Percentiles rank a stretch among this genome's conserved stretches.
Evolutionary conservation across 164 flowering plant genomes (phyloP).

Genomic region (Umbellularia californica): DNA sequence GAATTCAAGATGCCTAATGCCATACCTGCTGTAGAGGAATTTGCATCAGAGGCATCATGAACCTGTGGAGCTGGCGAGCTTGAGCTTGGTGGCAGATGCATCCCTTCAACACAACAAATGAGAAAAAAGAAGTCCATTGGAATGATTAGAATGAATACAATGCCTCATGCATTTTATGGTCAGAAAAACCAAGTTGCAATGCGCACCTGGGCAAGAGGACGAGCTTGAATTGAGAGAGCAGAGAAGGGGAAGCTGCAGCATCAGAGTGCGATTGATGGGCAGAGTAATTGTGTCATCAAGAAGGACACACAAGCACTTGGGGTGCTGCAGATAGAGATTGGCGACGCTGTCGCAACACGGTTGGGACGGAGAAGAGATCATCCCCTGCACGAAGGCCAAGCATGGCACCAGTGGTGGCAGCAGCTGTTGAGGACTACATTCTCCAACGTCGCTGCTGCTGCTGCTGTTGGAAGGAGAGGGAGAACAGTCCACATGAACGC

Average conservation of each 20-base stretch:
- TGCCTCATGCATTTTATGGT: not conserved
- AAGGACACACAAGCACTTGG: constrained; percentile 57
- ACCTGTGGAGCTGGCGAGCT: not conserved
- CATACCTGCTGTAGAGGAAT: constrained; percentile 3
- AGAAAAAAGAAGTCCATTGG: too few species aligned
- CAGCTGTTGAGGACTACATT: constrained; percentile 40
- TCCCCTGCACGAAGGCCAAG: constrained; percentile 64
- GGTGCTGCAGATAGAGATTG: constrained; percentile 35
- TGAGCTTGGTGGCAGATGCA: not conserved
- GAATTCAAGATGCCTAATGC: not conserved
- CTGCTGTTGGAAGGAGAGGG: constrained; percentile 14
- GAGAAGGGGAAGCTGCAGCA: constrained; percentile 52
- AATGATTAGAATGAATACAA: not conserved
- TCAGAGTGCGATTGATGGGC: constrained; percentile 60
- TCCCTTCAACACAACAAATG: not conserved
- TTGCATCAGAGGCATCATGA: not conserved
- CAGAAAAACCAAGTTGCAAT: not conserved
- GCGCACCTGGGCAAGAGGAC: constrained; percentile 52
- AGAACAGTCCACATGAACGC: not conserved
- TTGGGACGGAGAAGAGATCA: constrained; percentile 25
- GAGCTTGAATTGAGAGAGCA: constrained; percentile 34
- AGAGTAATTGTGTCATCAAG: constrained; percentile 40
- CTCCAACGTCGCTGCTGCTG: constrained; percentile 15
- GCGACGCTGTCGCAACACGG: constrained; percentile 55
- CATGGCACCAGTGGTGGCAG: constrained; percentile 41